Conservation (phyloP, 2,329 filamentous ascomycete species). For the Apiospora marii region DNA sequence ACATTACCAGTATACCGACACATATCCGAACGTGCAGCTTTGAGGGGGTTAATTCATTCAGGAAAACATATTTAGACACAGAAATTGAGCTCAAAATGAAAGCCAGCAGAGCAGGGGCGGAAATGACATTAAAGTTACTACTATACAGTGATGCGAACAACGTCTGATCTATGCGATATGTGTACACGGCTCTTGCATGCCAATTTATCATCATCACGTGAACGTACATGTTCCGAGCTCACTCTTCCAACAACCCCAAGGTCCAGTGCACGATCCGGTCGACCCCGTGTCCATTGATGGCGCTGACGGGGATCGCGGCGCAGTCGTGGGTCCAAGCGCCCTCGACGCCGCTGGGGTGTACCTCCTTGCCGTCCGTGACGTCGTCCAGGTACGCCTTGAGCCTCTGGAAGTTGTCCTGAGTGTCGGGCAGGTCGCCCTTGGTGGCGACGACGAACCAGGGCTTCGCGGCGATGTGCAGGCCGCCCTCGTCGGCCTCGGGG, state of each 20-base stretch:
- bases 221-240: background rate
- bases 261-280: conserved; percentile 77
- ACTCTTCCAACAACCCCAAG: conserved; percentile 69
- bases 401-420: conserved; percentile 76
- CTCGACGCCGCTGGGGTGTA: conserved; percentile 76
- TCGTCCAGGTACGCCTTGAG: conserved; percentile 75
- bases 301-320: conserved; percentile 83
- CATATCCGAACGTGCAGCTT: background rate
- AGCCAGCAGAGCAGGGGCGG: background rate
- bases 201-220: background rate
- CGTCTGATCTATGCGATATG: background rate
- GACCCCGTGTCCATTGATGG: conserved; percentile 86
- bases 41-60: background rate
- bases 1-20: background rate
- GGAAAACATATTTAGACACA: background rate
- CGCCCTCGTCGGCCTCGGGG: conserved; percentile 30
- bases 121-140: background rate
- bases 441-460: conserved; percentile 97
- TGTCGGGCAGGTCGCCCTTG: conserved; percentile 84
- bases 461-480: conserved; percentile 83
- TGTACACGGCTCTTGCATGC: background rate
- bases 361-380: conserved; percentile 67
- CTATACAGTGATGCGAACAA: background rate
- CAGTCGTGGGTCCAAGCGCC: conserved; percentile 67
- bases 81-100: background rate